Evolutionary conservation across 768 basidiomycete species (phyloP), one percentile per base, ranked within the genome.

Genomic region (Kwoniella botswanensis): DNA sequence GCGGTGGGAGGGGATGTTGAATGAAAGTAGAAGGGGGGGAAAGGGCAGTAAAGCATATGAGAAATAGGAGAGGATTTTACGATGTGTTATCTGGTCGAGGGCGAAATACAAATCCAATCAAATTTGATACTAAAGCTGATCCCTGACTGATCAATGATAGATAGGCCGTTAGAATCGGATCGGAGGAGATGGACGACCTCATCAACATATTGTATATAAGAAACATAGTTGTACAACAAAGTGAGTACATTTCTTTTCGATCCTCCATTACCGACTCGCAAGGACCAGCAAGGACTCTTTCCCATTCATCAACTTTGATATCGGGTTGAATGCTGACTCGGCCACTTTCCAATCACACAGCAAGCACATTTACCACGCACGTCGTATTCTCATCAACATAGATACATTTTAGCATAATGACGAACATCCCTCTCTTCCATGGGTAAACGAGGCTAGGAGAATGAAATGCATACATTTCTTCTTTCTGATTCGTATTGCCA

Each of bases 201-300:
- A 15, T 55, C 24, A 24, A 24, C 54, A 55, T 55, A 18, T 55
- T 55, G 54, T 55, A 55, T 55, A 55, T 55, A 55, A 55, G 54
- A 22, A 24, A 55, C 54, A 21, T 55, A n/a, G 24, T 55, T 55
- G 54, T 55, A 55, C 21, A 55, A 55, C 26, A 11, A 12, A 21
- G 54, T 55, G 54, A 55, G 54, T 55, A 55, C 21, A 55, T 22
- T 22, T 55, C 54, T 21, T 24, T 55, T 18, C n/a, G 24, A 21
- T 12, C 6, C 24, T 52, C 11, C 35, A 35, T 35, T 35, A 35
- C 35, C 35, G 35, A 35, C 46, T 50, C 46, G 46, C 12, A 50
- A 15, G 12, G 13, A 15, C 46, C 12, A 50, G 12, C 12, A 50
- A 50, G 13, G 17, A 13, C 46, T 15, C 46, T 50, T 18, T 50